Evolutionary conservation across 441 rosid species (phyloP), one percentile per base, ranked within the genome.

Genomic region (Jatropha multifida): DNA sequence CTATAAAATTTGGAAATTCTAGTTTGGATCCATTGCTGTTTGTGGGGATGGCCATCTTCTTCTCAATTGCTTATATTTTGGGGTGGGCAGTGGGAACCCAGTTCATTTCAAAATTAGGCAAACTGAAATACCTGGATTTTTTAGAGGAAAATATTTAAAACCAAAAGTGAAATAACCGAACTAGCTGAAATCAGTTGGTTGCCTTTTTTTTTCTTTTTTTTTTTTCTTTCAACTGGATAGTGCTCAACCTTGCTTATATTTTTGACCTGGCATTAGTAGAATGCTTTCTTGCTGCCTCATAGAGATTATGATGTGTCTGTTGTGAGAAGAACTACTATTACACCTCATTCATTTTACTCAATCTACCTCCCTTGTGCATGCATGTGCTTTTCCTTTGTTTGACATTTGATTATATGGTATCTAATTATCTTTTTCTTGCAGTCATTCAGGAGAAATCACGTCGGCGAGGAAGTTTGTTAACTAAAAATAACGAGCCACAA

Each of bases 381-480:
- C 46, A 27, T 44, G 48, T 23, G 58, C 27, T 75, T 51, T 12
- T 44, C 48, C 26, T 65, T 32, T 32, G 55, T 51, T 40, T 37
- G 73, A 42, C 60, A 60, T 68, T 49, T 40, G 7, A 26, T 69
- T 13, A 52, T 71, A 27, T 74, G 9, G 51, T 64, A 27, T 42
- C 49, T 51, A 42, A 40, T 18, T 32, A 23, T 64, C 4, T 14
- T 41, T 55, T 79, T 60, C 27, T 61, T 81, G 77, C 85, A 89
- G 90, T 72, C 79, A 72, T 77, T 76, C 86, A 65, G 79, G 94
- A 88, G 77, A 91, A 86, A 76, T 75, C 80, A 63, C 68, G 72
- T 73, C 72, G 74, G 52, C 80, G 37, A 79, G 71, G 48, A 68
- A 82, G 74, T 32, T 41, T 61, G 42, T 72, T 74, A 37, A 65